These are phyloP conservation scores for Vitis hybrid DNA, from an alignment of 177 flowering plant species.

Conservation along the genomic window DNA sequence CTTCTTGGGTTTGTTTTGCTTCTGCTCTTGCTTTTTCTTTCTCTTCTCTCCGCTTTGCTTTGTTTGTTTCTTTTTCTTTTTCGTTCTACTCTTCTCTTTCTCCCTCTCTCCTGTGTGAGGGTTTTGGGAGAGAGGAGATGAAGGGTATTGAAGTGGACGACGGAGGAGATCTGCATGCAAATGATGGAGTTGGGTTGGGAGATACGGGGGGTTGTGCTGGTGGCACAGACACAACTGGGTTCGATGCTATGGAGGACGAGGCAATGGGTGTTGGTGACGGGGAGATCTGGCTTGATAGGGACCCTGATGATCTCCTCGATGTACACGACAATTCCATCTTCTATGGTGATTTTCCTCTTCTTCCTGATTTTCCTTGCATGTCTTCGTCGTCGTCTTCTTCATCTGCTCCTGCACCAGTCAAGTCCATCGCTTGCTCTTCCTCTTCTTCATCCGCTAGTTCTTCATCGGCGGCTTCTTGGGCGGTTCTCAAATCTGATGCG, in stretches of 20 bases:
- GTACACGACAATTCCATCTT: conserved; percentile 40
- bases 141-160: conserved; percentile 14
- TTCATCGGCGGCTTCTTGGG: conserved; percentile 57
- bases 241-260: conserved; percentile 13
- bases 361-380: conserved; percentile 86
- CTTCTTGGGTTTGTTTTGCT: neutral
- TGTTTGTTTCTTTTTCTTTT: neutral
- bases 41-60: too few species aligned
- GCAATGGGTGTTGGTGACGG: conserved; percentile 11
- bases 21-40: neutral
- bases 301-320: conserved; percentile 29
- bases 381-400: conserved; percentile 74
- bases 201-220: neutral
- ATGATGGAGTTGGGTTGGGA: neutral
- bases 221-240: conserved; percentile 2
- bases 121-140: conserved; percentile 2
- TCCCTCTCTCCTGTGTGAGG: conserved; percentile 8
- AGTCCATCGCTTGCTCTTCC: conserved; percentile 18
- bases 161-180: conserved; percentile 21
- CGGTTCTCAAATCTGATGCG: conserved; percentile 39
- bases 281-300: conserved; percentile 37
- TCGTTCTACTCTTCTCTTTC: too few species aligned
- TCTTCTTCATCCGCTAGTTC: conserved; percentile 30
- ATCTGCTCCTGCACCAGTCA: conserved; percentile 33
- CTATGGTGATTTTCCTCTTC: conserved; percentile 56